Percentiles rank a stretch among this genome's conserved stretches.
phyloP scores from a whole-genome alignment of 495 filamentous ascomycete genomes.

The Neurospora pannonica region DNA sequence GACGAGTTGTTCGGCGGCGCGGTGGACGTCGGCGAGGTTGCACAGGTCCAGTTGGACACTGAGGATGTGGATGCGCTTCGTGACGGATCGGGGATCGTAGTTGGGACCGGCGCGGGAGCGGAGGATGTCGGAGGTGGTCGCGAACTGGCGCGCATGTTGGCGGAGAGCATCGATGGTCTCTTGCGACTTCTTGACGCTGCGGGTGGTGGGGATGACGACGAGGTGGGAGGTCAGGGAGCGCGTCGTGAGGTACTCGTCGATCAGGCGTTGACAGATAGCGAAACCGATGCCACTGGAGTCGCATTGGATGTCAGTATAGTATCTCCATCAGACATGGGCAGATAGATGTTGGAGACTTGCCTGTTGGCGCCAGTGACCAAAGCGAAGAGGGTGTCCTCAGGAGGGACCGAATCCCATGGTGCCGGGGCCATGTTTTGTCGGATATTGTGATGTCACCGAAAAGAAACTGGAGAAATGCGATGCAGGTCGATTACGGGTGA shows the following conservation, averaged over 20 bases:
- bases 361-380: constrained; percentile 71
- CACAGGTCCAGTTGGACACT: constrained; percentile 49
- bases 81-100: constrained; percentile 35
- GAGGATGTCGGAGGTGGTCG: constrained; percentile 25
- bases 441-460: neutral
- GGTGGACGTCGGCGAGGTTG: constrained; percentile 39
- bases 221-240: constrained; percentile 53
- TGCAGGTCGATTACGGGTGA: neutral
- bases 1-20: constrained; percentile 36
- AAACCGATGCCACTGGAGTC: constrained; percentile 73
- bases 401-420: constrained; percentile 41
- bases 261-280: constrained; percentile 74
- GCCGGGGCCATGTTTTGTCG: constrained; percentile 28
- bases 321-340: neutral
- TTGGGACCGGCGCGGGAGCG: constrained; percentile 27
- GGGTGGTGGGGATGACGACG: constrained; percentile 57
- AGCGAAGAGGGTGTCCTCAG: constrained; percentile 40
- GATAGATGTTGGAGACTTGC: constrained; percentile 26
- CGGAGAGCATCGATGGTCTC: constrained; percentile 47
- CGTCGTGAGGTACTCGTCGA: constrained; percentile 76
- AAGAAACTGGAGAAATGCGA: neutral
- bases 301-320: constrained; percentile 8
- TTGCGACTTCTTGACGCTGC: constrained; percentile 48
- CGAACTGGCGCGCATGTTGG: constrained; percentile 38
- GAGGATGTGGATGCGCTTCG: constrained; percentile 44